Conservation (phyloP, 352 stramenopile genomes). For the Aphanomyces euteiches region DNA sequence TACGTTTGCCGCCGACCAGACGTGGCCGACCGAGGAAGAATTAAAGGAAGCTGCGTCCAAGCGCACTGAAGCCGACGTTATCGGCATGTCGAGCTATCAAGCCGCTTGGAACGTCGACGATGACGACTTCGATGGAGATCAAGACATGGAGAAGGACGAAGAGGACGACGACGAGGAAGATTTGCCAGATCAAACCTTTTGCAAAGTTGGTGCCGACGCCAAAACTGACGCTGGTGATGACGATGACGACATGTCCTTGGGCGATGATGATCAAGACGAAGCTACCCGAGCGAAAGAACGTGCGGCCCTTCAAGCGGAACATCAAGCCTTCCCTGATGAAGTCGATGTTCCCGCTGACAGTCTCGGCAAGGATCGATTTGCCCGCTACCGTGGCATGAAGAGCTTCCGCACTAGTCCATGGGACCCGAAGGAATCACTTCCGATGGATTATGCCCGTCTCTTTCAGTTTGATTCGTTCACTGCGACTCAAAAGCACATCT, state of each 20-base stretch:
- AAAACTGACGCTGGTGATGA: conserved; percentile 52
- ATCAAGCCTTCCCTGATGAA: conserved; percentile 94
- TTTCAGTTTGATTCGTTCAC: conserved; percentile 97
- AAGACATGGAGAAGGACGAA: conserved; percentile 59
- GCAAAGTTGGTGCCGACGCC: conserved; percentile 59
- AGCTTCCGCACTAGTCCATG: conserved; percentile 95
- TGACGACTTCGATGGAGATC: conserved; percentile 56
- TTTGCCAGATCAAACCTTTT: conserved; percentile 73
- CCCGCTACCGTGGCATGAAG: conserved; percentile 94
- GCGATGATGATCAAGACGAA: conserved; percentile 64
- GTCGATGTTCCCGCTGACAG: conserved; percentile 69
- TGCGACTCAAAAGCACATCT: conserved; percentile 90
- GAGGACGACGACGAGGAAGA: conserved; percentile 46
- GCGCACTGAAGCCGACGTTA: conserved; percentile 49
- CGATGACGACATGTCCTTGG: conserved; percentile 70
- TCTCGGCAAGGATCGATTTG: conserved; percentile 66
- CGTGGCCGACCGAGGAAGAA: conserved; percentile 94
- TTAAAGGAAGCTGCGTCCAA: conserved; percentile 82
- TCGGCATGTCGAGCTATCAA: conserved; percentile 91
- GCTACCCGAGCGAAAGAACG: conserved; percentile 86
- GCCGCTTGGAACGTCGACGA: conserved; percentile 89
- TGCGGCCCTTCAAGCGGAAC: conserved; percentile 88
- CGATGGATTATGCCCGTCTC: conserved; percentile 94
- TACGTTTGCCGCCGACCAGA: conserved; percentile 96
- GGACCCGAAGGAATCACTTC: conserved; percentile 98